phyloP scores from a whole-genome alignment of 2,329 filamentous ascomycete species.

The Aspergillus sergii region DNA sequence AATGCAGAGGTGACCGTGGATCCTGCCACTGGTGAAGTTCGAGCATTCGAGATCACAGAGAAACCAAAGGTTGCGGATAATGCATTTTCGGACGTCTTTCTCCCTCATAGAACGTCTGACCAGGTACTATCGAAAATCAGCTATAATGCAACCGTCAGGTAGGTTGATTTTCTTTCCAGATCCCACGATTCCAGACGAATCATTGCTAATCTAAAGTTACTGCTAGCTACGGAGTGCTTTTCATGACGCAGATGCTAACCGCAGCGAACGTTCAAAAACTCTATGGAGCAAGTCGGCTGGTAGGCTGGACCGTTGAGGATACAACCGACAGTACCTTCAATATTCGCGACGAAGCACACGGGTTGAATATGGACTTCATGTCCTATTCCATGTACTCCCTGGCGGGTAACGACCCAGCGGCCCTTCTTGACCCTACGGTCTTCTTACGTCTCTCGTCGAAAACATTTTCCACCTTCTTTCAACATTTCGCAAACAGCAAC shows the following conservation, averaged over 20 bases:
- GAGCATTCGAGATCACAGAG: not conserved
- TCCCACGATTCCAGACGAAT: not conserved
- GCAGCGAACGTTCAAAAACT: not conserved
- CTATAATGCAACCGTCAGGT: slow-evolving; percentile 3
- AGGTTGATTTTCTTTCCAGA: not conserved
- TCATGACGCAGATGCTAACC: slow-evolving; percentile 5
- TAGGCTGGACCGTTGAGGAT: not conserved
- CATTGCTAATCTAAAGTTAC: not conserved
- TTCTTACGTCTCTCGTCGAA: not conserved
- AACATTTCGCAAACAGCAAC: slow-evolving; percentile 4
- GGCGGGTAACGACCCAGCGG: not conserved
- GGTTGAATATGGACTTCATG: slow-evolving; percentile 4
- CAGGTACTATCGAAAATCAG: not conserved
- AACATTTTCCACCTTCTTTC: slow-evolving; percentile 3
- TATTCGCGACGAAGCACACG: slow-evolving; percentile 6
- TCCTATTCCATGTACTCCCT: slow-evolving; percentile 4
- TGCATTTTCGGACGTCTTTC: slow-evolving; percentile 2
- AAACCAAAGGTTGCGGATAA: not conserved
- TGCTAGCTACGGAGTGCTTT: not conserved
- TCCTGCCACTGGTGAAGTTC: not conserved
- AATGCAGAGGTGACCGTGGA: not conserved
- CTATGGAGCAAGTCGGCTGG: not conserved
- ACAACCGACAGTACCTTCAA: slow-evolving; percentile 1
- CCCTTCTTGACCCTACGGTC: not conserved
- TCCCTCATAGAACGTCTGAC: not conserved